These are phyloP conservation scores for Malassezia arunalokei DNA, from an alignment of 1,284 basidiomycete genomes.

Conservation along the genomic window DNA sequence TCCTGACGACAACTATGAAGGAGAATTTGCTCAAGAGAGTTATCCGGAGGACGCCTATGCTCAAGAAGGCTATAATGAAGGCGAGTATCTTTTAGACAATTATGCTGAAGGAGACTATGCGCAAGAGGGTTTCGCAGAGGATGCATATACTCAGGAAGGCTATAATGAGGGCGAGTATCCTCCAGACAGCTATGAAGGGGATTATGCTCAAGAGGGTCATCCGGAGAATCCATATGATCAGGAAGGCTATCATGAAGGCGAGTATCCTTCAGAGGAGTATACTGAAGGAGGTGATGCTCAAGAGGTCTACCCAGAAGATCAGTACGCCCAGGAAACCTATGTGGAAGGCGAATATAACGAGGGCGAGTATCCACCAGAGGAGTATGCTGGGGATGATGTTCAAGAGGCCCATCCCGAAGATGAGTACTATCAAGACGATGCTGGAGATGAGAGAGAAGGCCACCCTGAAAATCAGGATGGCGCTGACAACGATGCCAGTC, in stretches of 20 bases:
- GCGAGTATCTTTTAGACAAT: slow-evolving; percentile 3
- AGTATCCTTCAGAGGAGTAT: slow-evolving; percentile 2
- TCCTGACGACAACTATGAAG: slow-evolving; percentile 1
- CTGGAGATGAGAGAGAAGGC: not conserved
- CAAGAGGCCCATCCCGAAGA: not conserved
- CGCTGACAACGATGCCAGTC: not conserved
- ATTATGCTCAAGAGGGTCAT: slow-evolving; percentile 3
- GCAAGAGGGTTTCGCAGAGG: slow-evolving; percentile 4
- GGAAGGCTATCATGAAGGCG: slow-evolving; percentile 1
- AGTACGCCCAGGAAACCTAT: not conserved
- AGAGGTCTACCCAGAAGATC: not conserved
- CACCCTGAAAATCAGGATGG: not conserved
- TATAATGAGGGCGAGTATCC: slow-evolving; percentile 1
- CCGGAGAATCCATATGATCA: slow-evolving; percentile 1
- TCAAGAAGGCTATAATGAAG: slow-evolving; percentile 1
- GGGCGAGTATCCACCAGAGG: not conserved
- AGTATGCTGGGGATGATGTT: not conserved
- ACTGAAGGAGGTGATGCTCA: slow-evolving; percentile 1
- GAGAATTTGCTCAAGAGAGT: not conserved
- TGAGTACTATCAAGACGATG: not conserved
- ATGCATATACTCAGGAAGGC: not conserved
- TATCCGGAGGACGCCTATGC: slow-evolving; percentile 1
- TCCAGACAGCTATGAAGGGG: slow-evolving; percentile 1
- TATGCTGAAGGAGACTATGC: slow-evolving; percentile 1
- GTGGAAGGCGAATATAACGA: slow-evolving; percentile 1